phyloP scores from a whole-genome alignment of 345 rosid genomes.

The Linum usitatissimum region DNA sequence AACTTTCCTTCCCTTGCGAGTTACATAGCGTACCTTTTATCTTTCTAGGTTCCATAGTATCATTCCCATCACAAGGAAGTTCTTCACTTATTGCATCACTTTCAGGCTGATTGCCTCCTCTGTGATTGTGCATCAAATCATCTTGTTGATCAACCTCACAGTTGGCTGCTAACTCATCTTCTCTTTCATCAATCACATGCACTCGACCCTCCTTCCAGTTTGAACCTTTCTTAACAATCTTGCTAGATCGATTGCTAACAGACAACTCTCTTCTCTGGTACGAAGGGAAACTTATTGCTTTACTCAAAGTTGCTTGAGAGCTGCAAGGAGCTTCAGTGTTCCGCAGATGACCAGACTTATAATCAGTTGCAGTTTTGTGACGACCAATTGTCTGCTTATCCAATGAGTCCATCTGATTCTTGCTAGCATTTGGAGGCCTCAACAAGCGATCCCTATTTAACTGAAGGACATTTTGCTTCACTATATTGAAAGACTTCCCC shows the following conservation, averaged over 20 bases:
- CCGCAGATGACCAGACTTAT: slow-evolving; percentile 17
- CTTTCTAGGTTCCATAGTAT: slow-evolving; percentile 9
- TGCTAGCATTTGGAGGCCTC: slow-evolving; percentile 22
- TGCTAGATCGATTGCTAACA: slow-evolving; percentile 16
- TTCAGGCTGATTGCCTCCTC: slow-evolving; percentile 23
- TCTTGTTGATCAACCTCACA: slow-evolving; percentile 33
- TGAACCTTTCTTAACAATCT: slow-evolving; percentile 19
- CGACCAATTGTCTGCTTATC: slow-evolving; percentile 25
- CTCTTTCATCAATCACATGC: slow-evolving; percentile 24
- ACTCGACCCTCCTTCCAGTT: slow-evolving; percentile 22
- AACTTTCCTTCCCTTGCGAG: slow-evolving; percentile 24
- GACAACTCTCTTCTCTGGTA: slow-evolving; percentile 27
- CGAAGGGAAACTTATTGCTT: slow-evolving; percentile 25
- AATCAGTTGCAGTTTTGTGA: slow-evolving; percentile 7
- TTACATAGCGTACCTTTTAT: slow-evolving; percentile 18
- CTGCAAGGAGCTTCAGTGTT: background rate
- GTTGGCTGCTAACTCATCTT: slow-evolving; percentile 29
- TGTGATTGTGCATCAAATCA: slow-evolving; percentile 25
- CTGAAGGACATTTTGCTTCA: slow-evolving; percentile 20
- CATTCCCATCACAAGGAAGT: slow-evolving; percentile 20
- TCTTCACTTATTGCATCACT: slow-evolving; percentile 25
- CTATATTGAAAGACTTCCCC: slow-evolving; percentile 16
- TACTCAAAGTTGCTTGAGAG: slow-evolving; percentile 18
- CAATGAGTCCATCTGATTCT: slow-evolving; percentile 23
- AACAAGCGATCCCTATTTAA: slow-evolving; percentile 18